These are phyloP conservation scores for Corylus americana DNA, from an alignment of 306 rosid genomes.

Conservation along the genomic window DNA sequence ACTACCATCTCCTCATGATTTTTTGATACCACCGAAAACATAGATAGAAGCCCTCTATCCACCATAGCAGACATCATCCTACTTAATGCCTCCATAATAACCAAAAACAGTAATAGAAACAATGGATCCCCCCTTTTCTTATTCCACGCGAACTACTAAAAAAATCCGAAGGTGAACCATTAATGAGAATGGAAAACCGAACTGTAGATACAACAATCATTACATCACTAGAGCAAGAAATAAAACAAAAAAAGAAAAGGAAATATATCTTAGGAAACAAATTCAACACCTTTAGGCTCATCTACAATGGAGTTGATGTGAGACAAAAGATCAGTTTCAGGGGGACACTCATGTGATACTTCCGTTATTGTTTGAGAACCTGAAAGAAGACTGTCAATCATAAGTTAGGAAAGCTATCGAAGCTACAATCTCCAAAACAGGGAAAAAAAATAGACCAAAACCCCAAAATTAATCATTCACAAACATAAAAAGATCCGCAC, in stretches of 20 bases:
- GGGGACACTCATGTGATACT: constrained; percentile 37
- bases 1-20: no score
- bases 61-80: no score
- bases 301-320: constrained; percentile 60
- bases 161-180: no score
- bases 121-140: no score
- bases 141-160: no score
- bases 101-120: no score
- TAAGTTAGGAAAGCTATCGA: constrained; percentile 23
- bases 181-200: no score
- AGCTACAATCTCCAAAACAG: neutral
- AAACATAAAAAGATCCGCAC: neutral
- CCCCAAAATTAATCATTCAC: neutral
- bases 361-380: constrained; percentile 41
- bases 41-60: no score
- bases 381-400: constrained; percentile 38
- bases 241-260: no score
- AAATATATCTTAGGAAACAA: constrained; percentile 8
- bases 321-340: constrained; percentile 51
- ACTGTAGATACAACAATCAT: constrained; percentile 4
- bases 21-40: no score
- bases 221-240: neutral
- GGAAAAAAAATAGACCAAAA: neutral
- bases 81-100: no score
- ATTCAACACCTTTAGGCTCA: constrained; percentile 67